phyloP scores from a whole-genome alignment of 2,329 filamentous ascomycete species.

The Beauveria asiatica region DNA sequence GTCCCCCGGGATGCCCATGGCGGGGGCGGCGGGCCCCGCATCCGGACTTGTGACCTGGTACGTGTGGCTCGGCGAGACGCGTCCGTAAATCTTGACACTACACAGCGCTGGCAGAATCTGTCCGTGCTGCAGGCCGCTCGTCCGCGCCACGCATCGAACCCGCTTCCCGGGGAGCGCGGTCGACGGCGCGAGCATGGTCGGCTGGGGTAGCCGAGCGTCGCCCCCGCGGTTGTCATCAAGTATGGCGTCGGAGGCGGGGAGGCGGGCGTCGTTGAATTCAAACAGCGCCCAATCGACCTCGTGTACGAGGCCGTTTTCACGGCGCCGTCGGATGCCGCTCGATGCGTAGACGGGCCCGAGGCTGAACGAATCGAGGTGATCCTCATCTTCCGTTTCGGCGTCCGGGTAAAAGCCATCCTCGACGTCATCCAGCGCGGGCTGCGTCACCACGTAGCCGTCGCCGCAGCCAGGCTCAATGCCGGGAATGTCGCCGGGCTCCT shows the following conservation, averaged over 20 bases:
- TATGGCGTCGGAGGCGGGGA: slow-evolving; percentile 65
- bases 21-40: slow-evolving; percentile 10
- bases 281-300: slow-evolving; percentile 96
- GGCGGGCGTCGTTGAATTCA: slow-evolving; percentile 62
- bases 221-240: slow-evolving; percentile 25
- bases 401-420: slow-evolving; percentile 74
- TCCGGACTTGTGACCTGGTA: slow-evolving; percentile 46
- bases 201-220: slow-evolving; percentile 30
- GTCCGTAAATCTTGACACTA: slow-evolving; percentile 80
- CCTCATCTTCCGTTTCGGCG: slow-evolving; percentile 62
- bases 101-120: slow-evolving; percentile 69
- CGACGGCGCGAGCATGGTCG: slow-evolving; percentile 50
- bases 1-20: slow-evolving; percentile 71
- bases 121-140: slow-evolving; percentile 73
- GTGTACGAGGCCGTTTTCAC: slow-evolving; percentile 64
- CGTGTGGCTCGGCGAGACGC: slow-evolving; percentile 68
- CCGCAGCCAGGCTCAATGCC: slow-evolving; percentile 69
- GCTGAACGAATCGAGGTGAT: slow-evolving; percentile 73
- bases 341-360: slow-evolving; percentile 83
- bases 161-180: slow-evolving; percentile 61
- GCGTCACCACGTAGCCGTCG: slow-evolving; percentile 74
- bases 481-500: slow-evolving; percentile 65
- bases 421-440: slow-evolving; percentile 84
- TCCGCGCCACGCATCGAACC: slow-evolving; percentile 84
- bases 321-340: slow-evolving; percentile 74